These are phyloP conservation scores for Kuraishia hungarica DNA, from an alignment of 805 yeast genomes.

Conservation along the genomic window DNA sequence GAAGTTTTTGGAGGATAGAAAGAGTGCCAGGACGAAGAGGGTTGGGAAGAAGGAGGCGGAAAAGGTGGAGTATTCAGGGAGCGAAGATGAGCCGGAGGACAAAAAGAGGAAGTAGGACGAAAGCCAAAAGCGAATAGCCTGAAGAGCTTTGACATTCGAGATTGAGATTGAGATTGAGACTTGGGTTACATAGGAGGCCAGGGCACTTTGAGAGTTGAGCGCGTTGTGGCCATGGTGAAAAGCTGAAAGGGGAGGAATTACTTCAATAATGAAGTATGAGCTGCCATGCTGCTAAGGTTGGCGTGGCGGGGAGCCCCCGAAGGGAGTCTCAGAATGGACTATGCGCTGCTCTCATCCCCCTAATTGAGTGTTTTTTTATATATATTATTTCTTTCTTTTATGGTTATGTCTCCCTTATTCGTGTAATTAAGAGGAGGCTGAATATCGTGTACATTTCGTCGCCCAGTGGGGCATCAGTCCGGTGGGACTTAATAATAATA, in stretches of 20 bases:
- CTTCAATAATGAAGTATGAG: too few species aligned
- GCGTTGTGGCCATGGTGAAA: too few species aligned
- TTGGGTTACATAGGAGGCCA: too few species aligned
- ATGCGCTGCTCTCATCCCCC: too few species aligned
- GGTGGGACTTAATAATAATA: background rate
- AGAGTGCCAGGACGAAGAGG: conserved; percentile 8
- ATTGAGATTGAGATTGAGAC: background rate
- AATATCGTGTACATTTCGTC: background rate
- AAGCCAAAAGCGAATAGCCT: too few species aligned
- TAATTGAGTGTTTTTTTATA: too few species aligned
- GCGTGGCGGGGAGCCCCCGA: too few species aligned
- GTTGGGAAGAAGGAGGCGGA: background rate
- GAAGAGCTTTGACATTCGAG: background rate
- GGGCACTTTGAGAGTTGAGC: too few species aligned
- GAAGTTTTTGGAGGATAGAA: conserved; percentile 39
- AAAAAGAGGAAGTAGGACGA: conserved; percentile 1
- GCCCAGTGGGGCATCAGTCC: background rate
- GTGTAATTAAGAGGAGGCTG: background rate
- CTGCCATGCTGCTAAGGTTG: too few species aligned
- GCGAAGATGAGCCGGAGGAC: conserved; percentile 5
- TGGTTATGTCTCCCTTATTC: background rate
- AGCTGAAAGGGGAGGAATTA: too few species aligned
- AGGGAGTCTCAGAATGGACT: too few species aligned
- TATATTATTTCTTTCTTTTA: too few species aligned
- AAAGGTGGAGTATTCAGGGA: conserved; percentile 3